phyloP scores from a whole-genome alignment of 2,329 filamentous ascomycete species.

The Rhynchosporium agropyri region DNA sequence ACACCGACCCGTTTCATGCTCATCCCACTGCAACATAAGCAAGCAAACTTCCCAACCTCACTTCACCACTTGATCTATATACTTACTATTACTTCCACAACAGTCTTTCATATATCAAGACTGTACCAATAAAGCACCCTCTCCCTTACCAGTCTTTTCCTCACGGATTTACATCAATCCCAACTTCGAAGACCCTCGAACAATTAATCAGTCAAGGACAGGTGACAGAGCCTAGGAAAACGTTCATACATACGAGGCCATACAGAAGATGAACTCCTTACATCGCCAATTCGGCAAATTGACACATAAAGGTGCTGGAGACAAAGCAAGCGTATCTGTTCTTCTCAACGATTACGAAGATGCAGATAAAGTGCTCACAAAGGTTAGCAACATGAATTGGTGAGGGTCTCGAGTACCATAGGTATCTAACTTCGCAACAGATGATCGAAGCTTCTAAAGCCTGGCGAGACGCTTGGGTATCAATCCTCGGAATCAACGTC shows the following conservation, averaged over 20 bases:
- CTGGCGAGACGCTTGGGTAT: slow-evolving; percentile 79
- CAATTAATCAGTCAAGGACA: slow-evolving; percentile 1
- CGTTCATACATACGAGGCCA: too few species aligned
- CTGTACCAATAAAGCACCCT: slow-evolving; percentile 24
- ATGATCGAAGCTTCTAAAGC: slow-evolving; percentile 74
- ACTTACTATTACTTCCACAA: neutral
- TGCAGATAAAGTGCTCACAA: slow-evolving; percentile 72
- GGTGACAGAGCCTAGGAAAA: slow-evolving; percentile 12
- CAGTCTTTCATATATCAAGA: slow-evolving; percentile 14
- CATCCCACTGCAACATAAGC: slow-evolving; percentile 5
- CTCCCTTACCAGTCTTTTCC: neutral
- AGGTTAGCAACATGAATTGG: slow-evolving; percentile 52
- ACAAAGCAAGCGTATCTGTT: slow-evolving; percentile 75
- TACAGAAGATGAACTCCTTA: slow-evolving; percentile 63
- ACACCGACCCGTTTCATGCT: neutral
- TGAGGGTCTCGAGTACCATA: neutral
- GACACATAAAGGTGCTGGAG: slow-evolving; percentile 66
- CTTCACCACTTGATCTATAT: too few species aligned
- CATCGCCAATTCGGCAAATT: slow-evolving; percentile 76
- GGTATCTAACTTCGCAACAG: slow-evolving; percentile 47
- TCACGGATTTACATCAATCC: neutral
- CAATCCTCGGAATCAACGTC: slow-evolving; percentile 70
- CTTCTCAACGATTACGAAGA: slow-evolving; percentile 80
- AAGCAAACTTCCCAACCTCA: neutral
- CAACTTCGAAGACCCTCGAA: neutral